These are phyloP conservation scores for Podila verticillata DNA, from an alignment of 192 early-diverging fungal species.

Conservation along the genomic window DNA sequence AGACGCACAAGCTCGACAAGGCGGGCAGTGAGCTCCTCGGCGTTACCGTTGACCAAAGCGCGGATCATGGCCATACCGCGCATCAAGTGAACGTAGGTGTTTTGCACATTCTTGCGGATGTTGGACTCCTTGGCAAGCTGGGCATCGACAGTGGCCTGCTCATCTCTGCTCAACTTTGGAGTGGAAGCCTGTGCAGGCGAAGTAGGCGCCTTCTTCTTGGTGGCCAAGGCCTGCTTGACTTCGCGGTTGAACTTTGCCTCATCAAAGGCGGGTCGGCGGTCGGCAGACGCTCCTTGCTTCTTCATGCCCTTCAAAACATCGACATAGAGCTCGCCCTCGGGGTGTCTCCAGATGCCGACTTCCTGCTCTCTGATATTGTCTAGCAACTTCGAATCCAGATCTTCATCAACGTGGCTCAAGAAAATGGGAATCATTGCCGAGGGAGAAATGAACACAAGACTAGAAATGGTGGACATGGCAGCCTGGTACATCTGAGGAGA, in stretches of 20 bases:
- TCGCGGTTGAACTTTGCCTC: conserved; percentile 86
- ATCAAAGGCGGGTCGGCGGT: conserved; percentile 62
- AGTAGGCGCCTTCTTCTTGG: conserved; percentile 67
- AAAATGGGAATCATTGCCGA: conserved; percentile 59
- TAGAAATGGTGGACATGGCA: conserved; percentile 68
- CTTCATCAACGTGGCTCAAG: conserved; percentile 55
- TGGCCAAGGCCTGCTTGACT: conserved; percentile 71
- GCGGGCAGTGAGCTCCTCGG: conserved; percentile 61
- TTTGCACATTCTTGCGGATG: conserved; percentile 74
- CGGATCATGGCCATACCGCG: conserved; percentile 73
- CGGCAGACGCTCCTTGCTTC: conserved; percentile 56
- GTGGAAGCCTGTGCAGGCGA: conserved; percentile 4
- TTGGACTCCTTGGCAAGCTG: conserved; percentile 78
- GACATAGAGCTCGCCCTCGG: conserved; percentile 72
- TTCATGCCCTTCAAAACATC: conserved; percentile 72
- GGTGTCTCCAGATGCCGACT: conserved; percentile 75
- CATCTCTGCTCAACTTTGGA: conserved; percentile 77
- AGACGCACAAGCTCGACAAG: conserved; percentile 65
- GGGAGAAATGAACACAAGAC: conserved; percentile 69
- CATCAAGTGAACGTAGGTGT: conserved; percentile 57
- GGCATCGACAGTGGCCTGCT: conserved; percentile 74
- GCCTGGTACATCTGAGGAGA: conserved; percentile 66
- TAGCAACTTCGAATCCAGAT: conserved; percentile 61
- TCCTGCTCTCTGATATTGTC: conserved; percentile 66
- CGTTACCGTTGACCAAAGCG: conserved; percentile 70